phyloP scores from a whole-genome alignment of 2,329 filamentous ascomycete species.

The Aureobasidium melanogenum region DNA sequence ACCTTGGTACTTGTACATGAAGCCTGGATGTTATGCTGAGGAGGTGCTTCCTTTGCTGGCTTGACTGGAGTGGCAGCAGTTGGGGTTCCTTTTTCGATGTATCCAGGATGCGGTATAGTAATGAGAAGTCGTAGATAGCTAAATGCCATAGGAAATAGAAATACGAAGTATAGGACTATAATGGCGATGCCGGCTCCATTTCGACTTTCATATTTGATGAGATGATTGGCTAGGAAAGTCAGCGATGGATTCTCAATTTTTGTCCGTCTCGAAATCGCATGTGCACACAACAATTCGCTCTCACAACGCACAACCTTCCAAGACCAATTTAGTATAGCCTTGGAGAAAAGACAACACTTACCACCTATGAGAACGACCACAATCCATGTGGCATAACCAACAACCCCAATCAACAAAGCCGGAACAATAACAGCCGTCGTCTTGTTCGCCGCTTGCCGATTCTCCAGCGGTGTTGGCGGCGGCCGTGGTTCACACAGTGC shows the following conservation, averaged over 20 bases:
- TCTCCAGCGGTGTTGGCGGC: constrained; percentile 13
- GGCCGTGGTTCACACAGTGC: neutral
- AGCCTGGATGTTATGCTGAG: constrained; percentile 11
- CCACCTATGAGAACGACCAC: constrained; percentile 59
- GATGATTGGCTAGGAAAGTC: constrained; percentile 54
- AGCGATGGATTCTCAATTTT: neutral
- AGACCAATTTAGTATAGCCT: neutral
- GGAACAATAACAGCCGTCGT: constrained; percentile 61
- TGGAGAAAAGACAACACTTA: constrained; percentile 34
- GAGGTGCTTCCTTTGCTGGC: constrained; percentile 12
- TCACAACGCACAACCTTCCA: neutral
- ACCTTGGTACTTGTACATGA: constrained; percentile 17
- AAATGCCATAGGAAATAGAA: constrained; percentile 57
- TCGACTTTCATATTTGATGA: constrained; percentile 45
- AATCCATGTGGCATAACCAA: constrained; percentile 64
- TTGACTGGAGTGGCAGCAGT: constrained; percentile 27
- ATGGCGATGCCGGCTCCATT: constrained; percentile 57
- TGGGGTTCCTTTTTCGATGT: constrained; percentile 51
- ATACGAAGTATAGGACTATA: constrained; percentile 62
- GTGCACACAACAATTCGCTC: neutral
- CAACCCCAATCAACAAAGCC: constrained; percentile 53
- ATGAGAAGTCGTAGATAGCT: constrained; percentile 65
- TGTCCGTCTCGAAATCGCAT: neutral
- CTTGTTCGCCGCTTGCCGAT: constrained; percentile 36
- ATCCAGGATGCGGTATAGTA: constrained; percentile 60